phyloP scores from a whole-genome alignment of 805 yeast genomes.

The Tetrapisispora taiwanensis region DNA sequence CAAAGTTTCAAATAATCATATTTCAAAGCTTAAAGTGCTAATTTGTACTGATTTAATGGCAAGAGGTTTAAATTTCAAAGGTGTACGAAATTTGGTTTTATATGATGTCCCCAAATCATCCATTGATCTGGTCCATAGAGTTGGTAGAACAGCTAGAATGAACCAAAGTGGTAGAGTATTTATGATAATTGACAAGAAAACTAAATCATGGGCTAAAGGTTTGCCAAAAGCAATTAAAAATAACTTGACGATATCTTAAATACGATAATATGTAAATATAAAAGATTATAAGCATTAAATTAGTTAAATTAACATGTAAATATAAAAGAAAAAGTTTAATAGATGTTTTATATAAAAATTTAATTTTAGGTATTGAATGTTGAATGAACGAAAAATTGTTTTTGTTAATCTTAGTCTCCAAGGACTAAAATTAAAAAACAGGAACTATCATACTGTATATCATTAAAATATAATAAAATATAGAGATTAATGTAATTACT shows the following conservation, averaged over 20 bases:
- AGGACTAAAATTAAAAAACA: too few relatives aligned
- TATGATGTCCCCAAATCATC: conserved; percentile 81
- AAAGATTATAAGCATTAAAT: neutral
- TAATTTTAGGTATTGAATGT: too few relatives aligned
- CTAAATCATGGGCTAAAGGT: conserved; percentile 76
- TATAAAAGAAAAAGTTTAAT: too few relatives aligned
- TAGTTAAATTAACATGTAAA: neutral
- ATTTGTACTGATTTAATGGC: conserved; percentile 85
- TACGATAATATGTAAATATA: neutral
- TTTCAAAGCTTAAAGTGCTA: conserved; percentile 44
- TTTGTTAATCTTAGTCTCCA: too few relatives aligned
- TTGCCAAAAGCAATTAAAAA: conserved; percentile 58
- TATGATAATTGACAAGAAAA: conserved; percentile 56
- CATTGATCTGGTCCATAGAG: conserved; percentile 79
- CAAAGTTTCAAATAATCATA: neutral
- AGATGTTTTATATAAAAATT: too few relatives aligned
- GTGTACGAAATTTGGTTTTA: conserved; percentile 69
- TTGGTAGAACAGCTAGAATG: conserved; percentile 93
- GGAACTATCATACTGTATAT: too few relatives aligned
- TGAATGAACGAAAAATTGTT: too few relatives aligned
- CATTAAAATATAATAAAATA: too few relatives aligned
- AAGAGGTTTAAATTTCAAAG: conserved; percentile 79
- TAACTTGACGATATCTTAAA: conserved; percentile 30
- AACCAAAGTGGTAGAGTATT: conserved; percentile 82
- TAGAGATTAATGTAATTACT: too few relatives aligned